Conservation (phyloP, 441 rosid genomes). For the Mallotus repandus region DNA sequence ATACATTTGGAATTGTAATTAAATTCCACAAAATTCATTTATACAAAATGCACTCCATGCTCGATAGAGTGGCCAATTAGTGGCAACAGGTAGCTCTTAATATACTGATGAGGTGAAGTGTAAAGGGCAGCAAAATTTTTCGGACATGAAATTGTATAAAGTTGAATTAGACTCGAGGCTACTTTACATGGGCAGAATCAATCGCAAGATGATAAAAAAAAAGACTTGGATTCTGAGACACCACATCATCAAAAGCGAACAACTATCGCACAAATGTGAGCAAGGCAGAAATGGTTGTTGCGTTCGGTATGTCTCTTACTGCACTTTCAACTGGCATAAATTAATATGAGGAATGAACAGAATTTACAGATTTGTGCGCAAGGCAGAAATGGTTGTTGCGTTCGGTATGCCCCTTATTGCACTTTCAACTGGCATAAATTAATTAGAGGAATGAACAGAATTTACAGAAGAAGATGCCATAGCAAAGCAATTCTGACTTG, state of each 20-base stretch:
- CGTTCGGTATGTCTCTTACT: not conserved
- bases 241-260: not conserved
- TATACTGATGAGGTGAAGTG: not conserved
- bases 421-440: constrained; percentile 13
- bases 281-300: not conserved
- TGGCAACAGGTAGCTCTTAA: too few relatives aligned
- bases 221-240: not conserved
- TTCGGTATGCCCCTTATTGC: not conserved
- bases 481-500: not conserved
- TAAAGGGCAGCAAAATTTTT: not conserved
- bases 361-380: too few relatives aligned
- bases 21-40: too few relatives aligned
- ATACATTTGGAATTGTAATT: too few relatives aligned
- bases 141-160: too few relatives aligned
- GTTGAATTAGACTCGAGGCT: too few relatives aligned
- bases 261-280: not conserved
- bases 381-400: not conserved
- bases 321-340: constrained; percentile 11
- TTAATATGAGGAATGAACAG: too few relatives aligned
- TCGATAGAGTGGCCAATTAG: too few relatives aligned
- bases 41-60: too few relatives aligned
- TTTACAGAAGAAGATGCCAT: constrained; percentile 21
- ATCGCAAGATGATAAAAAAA: not conserved
- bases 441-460: constrained; percentile 16
- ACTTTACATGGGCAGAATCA: too few relatives aligned